These are phyloP conservation scores for Paragyromitra xinjiangensis DNA, from an alignment of 495 filamentous ascomycete species.

Conservation along the genomic window DNA sequence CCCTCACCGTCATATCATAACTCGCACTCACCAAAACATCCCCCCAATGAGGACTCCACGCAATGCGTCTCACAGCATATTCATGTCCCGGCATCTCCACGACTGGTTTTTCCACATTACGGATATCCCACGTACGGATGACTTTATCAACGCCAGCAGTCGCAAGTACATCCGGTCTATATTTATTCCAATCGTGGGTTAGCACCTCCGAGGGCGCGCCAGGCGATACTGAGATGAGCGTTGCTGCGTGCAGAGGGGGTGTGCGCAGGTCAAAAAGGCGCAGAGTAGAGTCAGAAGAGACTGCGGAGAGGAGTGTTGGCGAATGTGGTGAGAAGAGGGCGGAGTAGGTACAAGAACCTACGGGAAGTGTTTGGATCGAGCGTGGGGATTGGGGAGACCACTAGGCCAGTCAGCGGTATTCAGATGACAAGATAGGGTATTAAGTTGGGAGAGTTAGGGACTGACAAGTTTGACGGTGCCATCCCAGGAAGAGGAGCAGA, in stretches of 20 bases:
- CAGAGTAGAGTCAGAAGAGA: slow-evolving; percentile 83
- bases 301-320: slow-evolving; percentile 79
- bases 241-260: slow-evolving; percentile 74
- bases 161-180: slow-evolving; percentile 81
- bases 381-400: slow-evolving; percentile 79
- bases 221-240: slow-evolving; percentile 57
- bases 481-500: slow-evolving; percentile 87
- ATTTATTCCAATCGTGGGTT: slow-evolving; percentile 99
- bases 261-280: slow-evolving; percentile 90
- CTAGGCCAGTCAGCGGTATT: slow-evolving; percentile 55
- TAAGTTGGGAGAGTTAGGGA: not conserved
- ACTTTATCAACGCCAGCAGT: slow-evolving; percentile 87
- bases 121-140: slow-evolving; percentile 88
- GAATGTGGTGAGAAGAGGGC: slow-evolving; percentile 80
- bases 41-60: slow-evolving; percentile 90
- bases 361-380: slow-evolving; percentile 83
- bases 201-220: slow-evolving; percentile 73
- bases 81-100: slow-evolving; percentile 81
- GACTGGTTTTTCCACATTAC: slow-evolving; percentile 76
- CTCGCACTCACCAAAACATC: slow-evolving; percentile 86
- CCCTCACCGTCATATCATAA: slow-evolving; percentile 96
- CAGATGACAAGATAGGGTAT: not conserved
- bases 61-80: slow-evolving; percentile 83
- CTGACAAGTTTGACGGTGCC: slow-evolving; percentile 74
- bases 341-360: slow-evolving; percentile 90